Conservation (phyloP, 805 yeast genomes). For the Cyberlindnera suaveolens region DNA sequence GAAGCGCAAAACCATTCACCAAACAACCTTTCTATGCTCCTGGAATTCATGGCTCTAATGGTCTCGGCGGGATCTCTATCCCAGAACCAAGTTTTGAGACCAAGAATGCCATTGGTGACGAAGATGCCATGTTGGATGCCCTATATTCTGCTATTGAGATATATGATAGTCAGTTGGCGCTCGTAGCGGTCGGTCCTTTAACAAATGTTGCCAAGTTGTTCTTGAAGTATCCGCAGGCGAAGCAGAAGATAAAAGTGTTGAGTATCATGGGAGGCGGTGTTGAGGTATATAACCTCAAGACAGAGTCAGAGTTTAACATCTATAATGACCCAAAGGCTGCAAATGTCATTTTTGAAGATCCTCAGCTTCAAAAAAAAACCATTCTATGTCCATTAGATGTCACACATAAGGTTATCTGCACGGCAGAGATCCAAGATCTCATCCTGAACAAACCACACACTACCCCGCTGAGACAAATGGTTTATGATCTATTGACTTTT, state of each 20-base stretch:
- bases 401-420: constrained; percentile 60
- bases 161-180: constrained; percentile 43
- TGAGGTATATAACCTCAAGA: constrained; percentile 24
- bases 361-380: constrained; percentile 37
- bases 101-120: constrained; percentile 30
- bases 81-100: constrained; percentile 37
- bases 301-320: constrained; percentile 70
- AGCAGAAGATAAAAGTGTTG: constrained; percentile 41
- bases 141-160: constrained; percentile 33
- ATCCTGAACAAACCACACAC: constrained; percentile 31
- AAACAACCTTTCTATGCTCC: constrained; percentile 48
- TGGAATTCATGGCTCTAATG: constrained; percentile 66
- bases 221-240: constrained; percentile 46
- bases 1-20: constrained; percentile 52
- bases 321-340: constrained; percentile 77
- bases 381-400: constrained; percentile 61
- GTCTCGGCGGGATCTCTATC: constrained; percentile 69
- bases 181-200: constrained; percentile 73
- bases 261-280: constrained; percentile 76
- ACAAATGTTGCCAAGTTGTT: constrained; percentile 65
- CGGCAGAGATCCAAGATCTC: constrained; percentile 30
- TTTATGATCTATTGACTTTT: constrained; percentile 46
- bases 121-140: constrained; percentile 33
- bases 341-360: constrained; percentile 42
- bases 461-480: constrained; percentile 44